Percentiles rank a stretch among this genome's conserved stretches.
Conservation (phyloP, 805 yeast genomes). For the Cyberlindnera euphorbiae region DNA sequence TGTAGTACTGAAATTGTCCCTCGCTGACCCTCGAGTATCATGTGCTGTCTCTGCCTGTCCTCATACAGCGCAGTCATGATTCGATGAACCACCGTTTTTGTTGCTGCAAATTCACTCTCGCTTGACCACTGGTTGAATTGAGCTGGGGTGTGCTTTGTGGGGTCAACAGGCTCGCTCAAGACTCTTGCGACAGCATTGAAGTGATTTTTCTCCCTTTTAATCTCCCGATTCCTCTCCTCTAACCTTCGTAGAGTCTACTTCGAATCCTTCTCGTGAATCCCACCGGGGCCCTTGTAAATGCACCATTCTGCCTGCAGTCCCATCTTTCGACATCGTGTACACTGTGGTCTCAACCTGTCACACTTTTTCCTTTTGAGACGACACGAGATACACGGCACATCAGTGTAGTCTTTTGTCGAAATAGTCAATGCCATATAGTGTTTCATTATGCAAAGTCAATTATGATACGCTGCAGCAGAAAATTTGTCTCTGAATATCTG, state of each 20-base stretch:
- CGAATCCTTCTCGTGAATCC: conserved; percentile 2
- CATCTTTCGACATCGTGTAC: conserved; percentile 1
- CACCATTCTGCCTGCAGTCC: conserved; percentile 3
- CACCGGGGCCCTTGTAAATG: conserved; percentile 1
- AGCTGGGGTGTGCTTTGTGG: neutral
- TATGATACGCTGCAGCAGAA: no score
- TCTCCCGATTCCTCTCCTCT: neutral
- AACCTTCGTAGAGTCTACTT: neutral
- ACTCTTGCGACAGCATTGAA: no score
- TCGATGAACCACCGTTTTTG: no score
- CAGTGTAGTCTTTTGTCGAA: no score
- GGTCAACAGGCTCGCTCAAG: no score
- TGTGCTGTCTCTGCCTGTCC: neutral
- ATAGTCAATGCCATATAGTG: no score
- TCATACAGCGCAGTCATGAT: neutral
- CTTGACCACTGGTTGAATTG: neutral
- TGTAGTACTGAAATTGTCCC: neutral
- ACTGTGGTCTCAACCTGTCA: conserved; percentile 1
- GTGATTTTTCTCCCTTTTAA: conserved; percentile 2
- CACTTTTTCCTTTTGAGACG: conserved; percentile 5
- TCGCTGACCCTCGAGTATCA: neutral
- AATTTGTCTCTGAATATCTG: no score
- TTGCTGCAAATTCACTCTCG: no score
- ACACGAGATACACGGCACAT: conserved; percentile 6
- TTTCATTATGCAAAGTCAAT: no score